A percentile compares a stretch with the other conserved stretches of the same genome.
These are phyloP conservation scores for Erodium maritimum DNA, from an alignment of 345 rosid species.

Conservation along the genomic window DNA sequence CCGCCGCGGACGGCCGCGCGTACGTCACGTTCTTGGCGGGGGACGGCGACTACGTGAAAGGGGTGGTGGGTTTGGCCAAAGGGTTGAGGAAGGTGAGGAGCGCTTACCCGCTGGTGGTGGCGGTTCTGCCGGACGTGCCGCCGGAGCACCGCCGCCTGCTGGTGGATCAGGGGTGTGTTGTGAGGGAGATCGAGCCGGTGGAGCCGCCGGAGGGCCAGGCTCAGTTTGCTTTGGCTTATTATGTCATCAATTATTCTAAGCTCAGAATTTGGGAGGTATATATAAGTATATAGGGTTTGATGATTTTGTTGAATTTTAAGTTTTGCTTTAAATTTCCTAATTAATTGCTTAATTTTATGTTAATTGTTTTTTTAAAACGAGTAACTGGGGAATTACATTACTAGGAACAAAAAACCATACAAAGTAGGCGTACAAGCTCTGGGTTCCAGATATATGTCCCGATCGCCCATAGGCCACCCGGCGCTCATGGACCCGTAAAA, in stretches of 20 bases:
- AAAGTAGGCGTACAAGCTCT: no score
- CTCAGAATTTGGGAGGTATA: constrained; percentile 37
- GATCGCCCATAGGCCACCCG: no score
- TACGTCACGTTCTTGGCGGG: constrained; percentile 24
- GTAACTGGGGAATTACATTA: no score
- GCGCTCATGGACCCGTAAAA: no score
- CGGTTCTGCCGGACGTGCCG: constrained; percentile 32
- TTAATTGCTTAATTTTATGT: no score
- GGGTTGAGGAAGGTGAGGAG: constrained; percentile 31
- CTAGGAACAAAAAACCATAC: no score
- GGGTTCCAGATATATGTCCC: no score
- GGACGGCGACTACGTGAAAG: constrained; percentile 24
- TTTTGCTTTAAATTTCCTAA: no score
- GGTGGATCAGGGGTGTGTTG: constrained; percentile 24
- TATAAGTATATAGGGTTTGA: no score
- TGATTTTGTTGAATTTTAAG: no score
- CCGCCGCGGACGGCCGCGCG: constrained; percentile 13
- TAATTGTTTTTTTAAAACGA: no score
- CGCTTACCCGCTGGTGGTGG: constrained; percentile 31
- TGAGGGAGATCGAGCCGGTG: constrained; percentile 30
- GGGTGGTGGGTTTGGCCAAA: constrained; percentile 36
- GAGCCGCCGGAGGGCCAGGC: constrained; percentile 21
- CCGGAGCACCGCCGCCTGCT: constrained; percentile 28
- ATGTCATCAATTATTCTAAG: constrained; percentile 35
- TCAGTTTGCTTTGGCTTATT: constrained; percentile 13